phyloP scores from a whole-genome alignment of 306 rosid genomes.

The Glycine soja region DNA sequence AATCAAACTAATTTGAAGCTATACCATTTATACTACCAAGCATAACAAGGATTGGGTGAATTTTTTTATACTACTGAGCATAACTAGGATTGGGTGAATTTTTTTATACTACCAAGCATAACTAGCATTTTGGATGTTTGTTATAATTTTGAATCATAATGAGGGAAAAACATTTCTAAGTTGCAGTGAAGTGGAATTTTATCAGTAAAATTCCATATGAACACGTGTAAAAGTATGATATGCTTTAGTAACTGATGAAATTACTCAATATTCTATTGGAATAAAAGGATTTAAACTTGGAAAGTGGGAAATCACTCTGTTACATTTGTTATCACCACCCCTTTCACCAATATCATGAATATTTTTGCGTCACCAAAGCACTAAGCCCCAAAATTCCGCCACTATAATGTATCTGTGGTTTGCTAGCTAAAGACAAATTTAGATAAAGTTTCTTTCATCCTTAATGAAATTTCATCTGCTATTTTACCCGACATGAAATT shows the following conservation, averaged over 20 bases:
- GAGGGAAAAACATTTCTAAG: background rate
- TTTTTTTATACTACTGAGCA: too few species aligned
- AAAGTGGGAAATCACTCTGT: slow-evolving; percentile 8
- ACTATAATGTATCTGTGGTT: background rate
- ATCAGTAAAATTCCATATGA: too few species aligned
- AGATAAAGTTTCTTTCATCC: background rate
- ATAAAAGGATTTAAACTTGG: slow-evolving; percentile 26
- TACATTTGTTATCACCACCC: background rate
- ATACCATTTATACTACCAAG: too few species aligned
- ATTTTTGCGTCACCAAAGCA: background rate
- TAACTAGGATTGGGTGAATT: too few species aligned
- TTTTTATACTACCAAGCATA: too few species aligned
- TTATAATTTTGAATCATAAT: slow-evolving; percentile 12
- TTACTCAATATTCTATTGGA: background rate
- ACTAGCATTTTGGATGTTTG: background rate
- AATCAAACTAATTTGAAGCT: too few species aligned
- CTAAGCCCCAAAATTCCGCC: too few species aligned
- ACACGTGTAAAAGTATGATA: background rate
- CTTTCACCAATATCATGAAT: slow-evolving; percentile 25
- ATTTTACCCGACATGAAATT: background rate
- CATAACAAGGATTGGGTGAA: too few species aligned
- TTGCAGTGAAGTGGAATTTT: background rate
- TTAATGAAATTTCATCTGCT: background rate
- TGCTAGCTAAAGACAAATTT: background rate
- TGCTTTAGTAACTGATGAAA: slow-evolving; percentile 2